These are phyloP conservation scores for Globisporangium paddicum DNA, from an alignment of 352 stramenopile genomes.

Conservation along the genomic window DNA sequence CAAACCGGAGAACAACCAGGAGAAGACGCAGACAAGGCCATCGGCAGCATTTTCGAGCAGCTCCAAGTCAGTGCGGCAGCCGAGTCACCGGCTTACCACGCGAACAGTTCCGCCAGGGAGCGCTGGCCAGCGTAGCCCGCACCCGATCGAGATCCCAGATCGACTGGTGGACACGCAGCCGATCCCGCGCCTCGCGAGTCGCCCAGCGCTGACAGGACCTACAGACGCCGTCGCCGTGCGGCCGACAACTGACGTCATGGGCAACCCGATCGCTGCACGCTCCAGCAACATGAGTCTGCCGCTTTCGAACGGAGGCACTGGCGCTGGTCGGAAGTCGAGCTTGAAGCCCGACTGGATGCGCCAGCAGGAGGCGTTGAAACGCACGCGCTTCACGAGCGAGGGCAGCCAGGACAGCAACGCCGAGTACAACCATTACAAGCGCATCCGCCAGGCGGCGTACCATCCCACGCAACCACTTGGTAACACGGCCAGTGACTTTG, in stretches of 20 bases:
- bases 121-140: not conserved
- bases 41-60: not conserved
- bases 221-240: not conserved
- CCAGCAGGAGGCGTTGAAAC: conserved; percentile 49
- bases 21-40: conserved; percentile 1
- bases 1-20: conserved; percentile 4
- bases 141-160: conserved; percentile 12
- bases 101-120: conserved; percentile 11
- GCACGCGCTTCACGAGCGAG: conserved; percentile 58
- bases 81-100: conserved; percentile 12
- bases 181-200: conserved; percentile 21
- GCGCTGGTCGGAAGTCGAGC: conserved; percentile 17
- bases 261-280: conserved; percentile 1
- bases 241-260: conserved; percentile 6
- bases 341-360: conserved; percentile 75
- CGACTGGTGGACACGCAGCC: conserved; percentile 19
- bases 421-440: conserved; percentile 44
- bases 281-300: conserved; percentile 7
- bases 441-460: conserved; percentile 8
- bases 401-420: conserved; percentile 33
- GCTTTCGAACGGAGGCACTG: conserved; percentile 3
- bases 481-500: not conserved
- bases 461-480: not conserved
- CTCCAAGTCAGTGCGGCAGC: conserved; percentile 13
- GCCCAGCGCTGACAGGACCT: conserved; percentile 4